Percentiles rank a stretch among this genome's conserved stretches.
phyloP scores from a whole-genome alignment of 352 stramenopile genomes.

The Phytophthora parvispora region DNA sequence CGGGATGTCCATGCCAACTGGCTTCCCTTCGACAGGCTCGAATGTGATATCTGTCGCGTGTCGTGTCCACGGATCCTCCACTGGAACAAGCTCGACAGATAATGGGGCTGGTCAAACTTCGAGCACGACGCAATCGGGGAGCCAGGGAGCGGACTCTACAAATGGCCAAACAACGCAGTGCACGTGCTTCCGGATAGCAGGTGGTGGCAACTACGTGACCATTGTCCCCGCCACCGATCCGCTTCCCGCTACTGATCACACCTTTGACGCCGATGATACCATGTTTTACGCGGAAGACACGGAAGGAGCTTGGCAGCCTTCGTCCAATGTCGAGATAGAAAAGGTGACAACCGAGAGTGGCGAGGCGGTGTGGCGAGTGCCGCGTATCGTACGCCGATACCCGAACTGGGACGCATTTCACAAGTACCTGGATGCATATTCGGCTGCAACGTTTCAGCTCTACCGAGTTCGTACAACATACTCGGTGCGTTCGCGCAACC shows the following conservation, averaged over 20 bases:
- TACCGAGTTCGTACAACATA: conserved; percentile 84
- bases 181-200: conserved; percentile 47
- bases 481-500: conserved; percentile 71
- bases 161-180: conserved; percentile 19
- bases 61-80: conserved; percentile 35
- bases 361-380: conserved; percentile 54
- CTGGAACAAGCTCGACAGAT: conserved; percentile 3
- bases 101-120: background rate
- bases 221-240: conserved; percentile 38
- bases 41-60: conserved; percentile 39
- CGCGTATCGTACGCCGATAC: conserved; percentile 58
- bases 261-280: conserved; percentile 27
- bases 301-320: conserved; percentile 40
- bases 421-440: conserved; percentile 70
- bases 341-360: conserved; percentile 36
- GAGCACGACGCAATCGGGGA: background rate
- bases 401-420: conserved; percentile 68
- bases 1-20: conserved; percentile 8
- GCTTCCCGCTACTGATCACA: conserved; percentile 7
- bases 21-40: conserved; percentile 9
- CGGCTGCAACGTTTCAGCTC: conserved; percentile 67
- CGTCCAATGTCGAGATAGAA: conserved; percentile 30
- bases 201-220: conserved; percentile 30
- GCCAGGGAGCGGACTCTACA: background rate
- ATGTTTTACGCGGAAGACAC: conserved; percentile 39